Evolutionary conservation across 2,329 filamentous ascomycete species (phyloP).

Genomic region (Ambrosiella xylebori): DNA sequence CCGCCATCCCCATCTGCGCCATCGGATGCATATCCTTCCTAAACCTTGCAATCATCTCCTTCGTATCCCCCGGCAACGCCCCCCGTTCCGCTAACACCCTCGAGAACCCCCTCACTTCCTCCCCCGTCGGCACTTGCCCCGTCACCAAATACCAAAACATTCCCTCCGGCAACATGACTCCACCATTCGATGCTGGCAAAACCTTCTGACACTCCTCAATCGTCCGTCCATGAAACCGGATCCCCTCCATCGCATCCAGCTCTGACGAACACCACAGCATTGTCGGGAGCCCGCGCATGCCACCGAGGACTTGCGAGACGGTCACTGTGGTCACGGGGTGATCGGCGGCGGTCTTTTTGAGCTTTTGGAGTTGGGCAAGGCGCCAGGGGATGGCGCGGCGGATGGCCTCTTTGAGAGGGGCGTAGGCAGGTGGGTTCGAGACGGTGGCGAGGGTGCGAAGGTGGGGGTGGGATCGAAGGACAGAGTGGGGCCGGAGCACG

Average conservation of each 20-base stretch:
- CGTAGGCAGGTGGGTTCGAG: conserved; percentile 51
- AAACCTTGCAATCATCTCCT: conserved; percentile 77
- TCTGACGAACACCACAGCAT: conserved; percentile 99
- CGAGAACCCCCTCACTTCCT: conserved; percentile 68
- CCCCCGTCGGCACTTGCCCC: conserved; percentile 69
- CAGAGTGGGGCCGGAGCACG: not conserved
- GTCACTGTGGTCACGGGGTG: conserved; percentile 85
- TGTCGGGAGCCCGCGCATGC: conserved; percentile 92
- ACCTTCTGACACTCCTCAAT: conserved; percentile 96
- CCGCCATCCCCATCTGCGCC: conserved; percentile 92
- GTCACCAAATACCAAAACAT: conserved; percentile 99
- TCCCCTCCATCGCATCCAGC: conserved; percentile 89
- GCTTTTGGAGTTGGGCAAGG: conserved; percentile 69
- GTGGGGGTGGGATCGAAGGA: not conserved
- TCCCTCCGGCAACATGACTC: conserved; percentile 93
- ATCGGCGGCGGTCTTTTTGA: conserved; percentile 68
- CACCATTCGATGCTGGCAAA: conserved; percentile 83
- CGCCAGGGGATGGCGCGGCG: conserved; percentile 76
- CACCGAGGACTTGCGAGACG: conserved; percentile 83
- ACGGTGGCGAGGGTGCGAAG: conserved; percentile 13
- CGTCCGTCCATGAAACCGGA: conserved; percentile 91
- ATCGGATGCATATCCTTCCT: conserved; percentile 87
- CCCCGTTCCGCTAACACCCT: conserved; percentile 77
- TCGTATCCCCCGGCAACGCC: conserved; percentile 63
- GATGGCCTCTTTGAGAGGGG: conserved; percentile 76